phyloP scores from a whole-genome alignment of 1,139 yeast species.

The Zygosaccharomyces pseudobailii region DNA sequence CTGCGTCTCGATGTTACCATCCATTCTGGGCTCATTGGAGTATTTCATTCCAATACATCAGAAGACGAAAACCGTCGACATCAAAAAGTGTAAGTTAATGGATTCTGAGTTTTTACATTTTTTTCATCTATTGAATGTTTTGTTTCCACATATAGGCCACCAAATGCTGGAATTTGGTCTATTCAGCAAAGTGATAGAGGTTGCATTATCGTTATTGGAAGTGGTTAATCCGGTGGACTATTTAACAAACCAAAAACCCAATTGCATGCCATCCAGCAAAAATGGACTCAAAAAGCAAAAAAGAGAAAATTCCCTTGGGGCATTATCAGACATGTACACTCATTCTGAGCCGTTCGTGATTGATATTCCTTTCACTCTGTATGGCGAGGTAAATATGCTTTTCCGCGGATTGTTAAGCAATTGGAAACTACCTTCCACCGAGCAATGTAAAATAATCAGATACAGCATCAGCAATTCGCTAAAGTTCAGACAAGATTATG shows the following conservation, averaged over 20 bases:
- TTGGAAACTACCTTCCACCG: conserved; percentile 54
- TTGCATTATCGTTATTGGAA: conserved; percentile 31
- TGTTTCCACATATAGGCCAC: conserved; percentile 28
- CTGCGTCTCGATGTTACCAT: conserved; percentile 45
- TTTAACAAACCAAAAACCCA: conserved; percentile 18
- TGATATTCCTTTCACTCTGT: conserved; percentile 40
- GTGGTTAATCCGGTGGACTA: conserved; percentile 32
- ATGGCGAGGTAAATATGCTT: conserved; percentile 44
- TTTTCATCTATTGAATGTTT: conserved; percentile 17
- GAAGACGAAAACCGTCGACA: conserved; percentile 31
- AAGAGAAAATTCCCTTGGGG: conserved; percentile 42
- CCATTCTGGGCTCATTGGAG: conserved; percentile 50
- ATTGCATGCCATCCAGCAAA: conserved; percentile 9
- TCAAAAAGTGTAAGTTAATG: conserved; percentile 27
- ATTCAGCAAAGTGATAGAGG: conserved; percentile 36
- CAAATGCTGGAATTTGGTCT: conserved; percentile 33
- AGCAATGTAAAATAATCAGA: conserved; percentile 56
- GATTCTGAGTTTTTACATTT: conserved; percentile 21
- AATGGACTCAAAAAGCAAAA: conserved; percentile 36
- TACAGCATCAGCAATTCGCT: conserved; percentile 42
- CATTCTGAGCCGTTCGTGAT: conserved; percentile 56
- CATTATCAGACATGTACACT: conserved; percentile 64
- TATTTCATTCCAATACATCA: conserved; percentile 45
- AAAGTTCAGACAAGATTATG: conserved; percentile 23
- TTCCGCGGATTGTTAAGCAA: conserved; percentile 47